These are phyloP conservation scores for Amborella trichopoda DNA, from an alignment of 164 flowering plant species.

Conservation along the genomic window DNA sequence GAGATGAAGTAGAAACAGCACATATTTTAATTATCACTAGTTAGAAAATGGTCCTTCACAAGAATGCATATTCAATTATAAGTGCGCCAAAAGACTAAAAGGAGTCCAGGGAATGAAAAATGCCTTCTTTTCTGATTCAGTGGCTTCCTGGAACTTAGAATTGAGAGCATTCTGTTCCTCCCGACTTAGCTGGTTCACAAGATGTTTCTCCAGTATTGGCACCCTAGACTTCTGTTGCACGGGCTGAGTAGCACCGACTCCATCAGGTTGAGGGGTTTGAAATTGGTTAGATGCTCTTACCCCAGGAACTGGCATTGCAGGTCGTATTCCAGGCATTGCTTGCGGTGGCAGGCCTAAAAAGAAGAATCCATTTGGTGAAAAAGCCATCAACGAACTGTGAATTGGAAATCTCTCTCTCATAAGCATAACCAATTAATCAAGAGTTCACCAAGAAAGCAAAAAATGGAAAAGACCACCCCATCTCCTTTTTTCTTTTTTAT, in stretches of 20 bases:
- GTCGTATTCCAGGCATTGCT: constrained; percentile 35
- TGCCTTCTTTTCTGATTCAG: constrained; percentile 77
- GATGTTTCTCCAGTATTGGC: constrained; percentile 73
- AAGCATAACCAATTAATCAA: no score
- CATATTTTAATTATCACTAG: no score
- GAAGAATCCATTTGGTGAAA: background rate
- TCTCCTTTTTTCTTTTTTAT: no score
- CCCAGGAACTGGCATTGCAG: constrained; percentile 24
- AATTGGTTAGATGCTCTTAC: constrained; percentile 42
- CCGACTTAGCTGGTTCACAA: constrained; percentile 70
- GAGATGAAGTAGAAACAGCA: no score
- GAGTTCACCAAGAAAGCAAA: no score
- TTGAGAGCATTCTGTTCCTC: constrained; percentile 75
- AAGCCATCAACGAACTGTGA: constrained; percentile 1
- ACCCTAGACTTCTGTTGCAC: constrained; percentile 61
- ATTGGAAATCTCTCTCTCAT: no score
- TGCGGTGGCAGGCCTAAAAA: constrained; percentile 47
- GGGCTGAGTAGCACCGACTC: constrained; percentile 14
- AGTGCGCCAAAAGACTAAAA: background rate
- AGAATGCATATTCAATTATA: background rate
- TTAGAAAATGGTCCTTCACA: no score
- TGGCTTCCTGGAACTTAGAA: constrained; percentile 68
- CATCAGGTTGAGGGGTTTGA: constrained; percentile 24
- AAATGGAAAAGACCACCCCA: no score
- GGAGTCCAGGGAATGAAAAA: background rate